Evolutionary conservation across 306 rosid species (phyloP), one percentile per base, ranked within the genome.

Genomic region (Vigna trinervia): DNA sequence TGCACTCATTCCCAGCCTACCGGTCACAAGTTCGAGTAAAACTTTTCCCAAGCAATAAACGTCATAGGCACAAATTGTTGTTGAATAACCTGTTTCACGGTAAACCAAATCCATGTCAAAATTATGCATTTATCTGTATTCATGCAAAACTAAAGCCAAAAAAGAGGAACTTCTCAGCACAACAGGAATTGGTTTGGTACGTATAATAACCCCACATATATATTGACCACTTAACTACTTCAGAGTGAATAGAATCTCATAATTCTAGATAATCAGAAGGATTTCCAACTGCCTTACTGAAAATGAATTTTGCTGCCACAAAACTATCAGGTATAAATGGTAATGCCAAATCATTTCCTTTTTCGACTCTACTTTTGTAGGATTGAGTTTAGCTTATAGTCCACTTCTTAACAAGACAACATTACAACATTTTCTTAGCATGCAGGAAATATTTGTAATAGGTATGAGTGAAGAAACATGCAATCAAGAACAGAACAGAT

Each of bases 21-120:
- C 97, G 1, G 99, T 95, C 50, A 95, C 92, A 53, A 92, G 85
- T 81, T 89, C 99, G 14, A 95, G 96, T 60, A 95, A 92, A 47
- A 95, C 93, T 80, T 95, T 95, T 28, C 99, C 99, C 32, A 95
- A 89, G 87, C 99, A 95, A 87, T 89, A 92, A 23, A 95, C 96
- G 32, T 95, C 99, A 41, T 90, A 88, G 69, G 99, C 78, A 81
- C 97, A 92, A 47, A 84, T 62, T 54, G 97, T 75, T 45, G 93
- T 87, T 34, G 85, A 78, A 30, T 90, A 79, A 84, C 93, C 99
- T 95, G 90, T 78, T 84, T 60, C 56, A 82, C 57, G 78, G 67
- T 61, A 78, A 77, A 77, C 61, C 15, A 46, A 73, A 34, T 34
- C 38, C 38, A 5, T 34, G 38, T 34, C 38, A 34, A 34, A 34